Conservation (phyloP, 371 early-diverging fungal genomes). For the Rhizopus arrhizus region DNA sequence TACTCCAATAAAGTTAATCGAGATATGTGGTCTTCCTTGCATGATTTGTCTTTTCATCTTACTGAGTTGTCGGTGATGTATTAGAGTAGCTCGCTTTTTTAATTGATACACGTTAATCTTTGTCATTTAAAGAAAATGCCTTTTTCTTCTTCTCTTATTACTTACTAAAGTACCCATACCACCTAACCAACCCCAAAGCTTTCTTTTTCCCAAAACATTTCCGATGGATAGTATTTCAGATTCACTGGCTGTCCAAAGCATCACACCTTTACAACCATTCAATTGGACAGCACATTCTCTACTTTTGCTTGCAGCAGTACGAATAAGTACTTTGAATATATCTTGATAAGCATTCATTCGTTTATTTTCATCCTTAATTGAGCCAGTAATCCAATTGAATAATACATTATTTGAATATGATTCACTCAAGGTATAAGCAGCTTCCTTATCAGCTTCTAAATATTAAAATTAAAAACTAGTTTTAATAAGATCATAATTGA, state of each 20-base stretch:
- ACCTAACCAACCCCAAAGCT: conserved; percentile 25
- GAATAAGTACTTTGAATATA: conserved; percentile 30
- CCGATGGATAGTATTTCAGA: conserved; percentile 21
- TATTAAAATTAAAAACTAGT: not conserved
- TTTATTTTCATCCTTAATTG: conserved; percentile 19
- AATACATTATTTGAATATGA: conserved; percentile 25
- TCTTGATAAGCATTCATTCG: conserved; percentile 19
- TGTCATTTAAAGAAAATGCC: not conserved
- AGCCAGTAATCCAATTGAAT: conserved; percentile 25
- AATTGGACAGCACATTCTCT: conserved; percentile 38
- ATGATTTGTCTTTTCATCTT: conserved; percentile 25
- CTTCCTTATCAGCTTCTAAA: conserved; percentile 38
- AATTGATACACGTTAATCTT: not conserved
- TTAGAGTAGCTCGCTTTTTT: conserved; percentile 17
- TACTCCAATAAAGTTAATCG: conserved; percentile 35
- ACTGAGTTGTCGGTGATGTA: conserved; percentile 21
- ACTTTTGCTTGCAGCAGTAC: conserved; percentile 26
- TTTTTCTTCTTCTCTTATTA: not conserved
- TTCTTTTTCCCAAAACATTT: conserved; percentile 25
- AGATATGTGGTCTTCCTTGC: conserved; percentile 21
- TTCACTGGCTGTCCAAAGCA: conserved; percentile 34
- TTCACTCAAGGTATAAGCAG: conserved; percentile 29
- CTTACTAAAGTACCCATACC: conserved; percentile 23
- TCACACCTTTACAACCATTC: conserved; percentile 33
- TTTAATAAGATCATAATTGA: not conserved